Base-by-base conservation (phyloP, 805 yeast species). In the Saccharomycopsis microspora region DNA sequence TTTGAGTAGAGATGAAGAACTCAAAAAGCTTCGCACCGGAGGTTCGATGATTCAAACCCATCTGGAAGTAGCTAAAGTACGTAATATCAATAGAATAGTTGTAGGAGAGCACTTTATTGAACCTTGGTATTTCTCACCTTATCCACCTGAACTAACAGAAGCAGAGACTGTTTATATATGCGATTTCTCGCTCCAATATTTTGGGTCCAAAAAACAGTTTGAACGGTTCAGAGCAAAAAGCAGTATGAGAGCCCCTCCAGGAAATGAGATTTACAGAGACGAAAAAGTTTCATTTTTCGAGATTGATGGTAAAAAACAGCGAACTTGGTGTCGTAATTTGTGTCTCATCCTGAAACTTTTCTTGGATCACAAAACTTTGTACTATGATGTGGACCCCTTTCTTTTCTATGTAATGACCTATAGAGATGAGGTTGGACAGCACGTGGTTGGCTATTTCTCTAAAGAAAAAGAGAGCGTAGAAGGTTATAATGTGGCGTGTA, bases 111-210 rank as follows among this genome's bases (percentile, higher is more conserved):
- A 80, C 63, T 84, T 85, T 56, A 87, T 93, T 46, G 99, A 93
- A 62, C 98, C 99, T 2, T 93, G 99, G 99, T 93, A 93, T 65
- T 93, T 93, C 59, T 85, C 96, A 1, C 97, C 99, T 1, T 93
- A 93, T 62, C 99, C 99, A 0, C 72, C 87, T 10, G 98, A 93
- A 61, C 72, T 88, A 48, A 87, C 97, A 0, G 97, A 93, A 57
- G 93, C 83, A 55, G 97, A 90, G 61, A 80, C 76, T 47, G 75
- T 93, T 29, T 93, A 83, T 61, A 83, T 93, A 42, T 93, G 96
- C 65, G 97, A 89, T 64, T 93, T 85, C 61, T 80, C 96, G 3
- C 64, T 93, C 50, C 79, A 85, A 50, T 93, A 86, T 64, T 93
- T 86, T 65, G 93, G 95, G 3, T 85, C 95, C 0, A 70, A 74